phyloP scores from a whole-genome alignment of 495 filamentous ascomycete genomes.

The Cudoniella acicularis region DNA sequence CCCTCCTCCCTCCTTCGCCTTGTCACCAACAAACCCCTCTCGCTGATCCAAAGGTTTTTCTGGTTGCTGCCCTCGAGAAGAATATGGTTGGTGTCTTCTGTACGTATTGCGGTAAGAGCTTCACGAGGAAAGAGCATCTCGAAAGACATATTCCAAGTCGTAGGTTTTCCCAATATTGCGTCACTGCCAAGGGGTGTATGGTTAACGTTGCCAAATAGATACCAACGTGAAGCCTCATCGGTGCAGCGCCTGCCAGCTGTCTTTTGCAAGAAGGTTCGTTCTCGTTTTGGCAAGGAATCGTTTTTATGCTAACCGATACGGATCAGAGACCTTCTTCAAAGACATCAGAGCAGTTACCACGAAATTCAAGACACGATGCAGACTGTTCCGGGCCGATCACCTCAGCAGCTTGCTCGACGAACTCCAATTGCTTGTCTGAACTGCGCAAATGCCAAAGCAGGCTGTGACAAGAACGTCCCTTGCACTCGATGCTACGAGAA shows the following conservation, averaged over 20 bases:
- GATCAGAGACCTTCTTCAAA: conserved; percentile 55
- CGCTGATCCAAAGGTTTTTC: neutral
- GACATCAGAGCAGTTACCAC: conserved; percentile 52
- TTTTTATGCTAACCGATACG: neutral
- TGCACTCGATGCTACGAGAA: conserved; percentile 56
- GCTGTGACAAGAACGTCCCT: conserved; percentile 64
- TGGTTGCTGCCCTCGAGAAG: neutral
- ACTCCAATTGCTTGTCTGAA: conserved; percentile 54
- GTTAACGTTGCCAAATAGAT: conserved; percentile 36
- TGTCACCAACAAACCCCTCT: neutral
- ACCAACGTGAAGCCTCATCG: conserved; percentile 63
- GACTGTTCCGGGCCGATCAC: conserved; percentile 33
- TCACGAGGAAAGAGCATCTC: conserved; percentile 63
- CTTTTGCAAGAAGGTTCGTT: conserved; percentile 57
- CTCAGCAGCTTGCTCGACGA: conserved; percentile 33
- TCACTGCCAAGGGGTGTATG: neutral
- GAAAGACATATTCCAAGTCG: conserved; percentile 59
- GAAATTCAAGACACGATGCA: conserved; percentile 40
- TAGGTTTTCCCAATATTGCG: conserved; percentile 36
- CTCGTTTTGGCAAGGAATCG: neutral
- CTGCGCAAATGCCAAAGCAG: conserved; percentile 60
- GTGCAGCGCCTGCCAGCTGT: conserved; percentile 55
- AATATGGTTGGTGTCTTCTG: conserved; percentile 48
- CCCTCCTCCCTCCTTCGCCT: neutral
- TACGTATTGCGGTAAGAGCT: conserved; percentile 59